Evolutionary conservation across 1,284 basidiomycete species (phyloP), one percentile per base, ranked within the genome.

Genomic region (Ganoderma lingzhi): DNA sequence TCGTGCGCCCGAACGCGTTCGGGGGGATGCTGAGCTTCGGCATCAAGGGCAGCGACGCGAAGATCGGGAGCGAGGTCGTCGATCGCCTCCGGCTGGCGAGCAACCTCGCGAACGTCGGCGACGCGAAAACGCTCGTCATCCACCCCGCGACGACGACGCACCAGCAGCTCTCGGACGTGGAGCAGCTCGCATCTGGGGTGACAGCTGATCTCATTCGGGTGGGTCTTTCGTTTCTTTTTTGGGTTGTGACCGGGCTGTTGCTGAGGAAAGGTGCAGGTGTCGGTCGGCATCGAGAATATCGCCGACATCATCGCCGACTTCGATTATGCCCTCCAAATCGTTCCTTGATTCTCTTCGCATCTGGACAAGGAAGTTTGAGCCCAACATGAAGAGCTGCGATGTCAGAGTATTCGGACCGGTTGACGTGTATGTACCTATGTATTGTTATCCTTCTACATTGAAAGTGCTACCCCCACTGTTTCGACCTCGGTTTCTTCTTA

Each of bases 271-370:
- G 23, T 17, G 23, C 72, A 88, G 87, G 85, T 88, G 2, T 85
- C 88, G 2, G 90, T 91, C 53, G 95, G 95, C 14, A 94, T 94
- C 72, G 96, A 97, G 80, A 90, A 90, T 74, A 95, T 96, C 76
- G 85, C 85, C 45, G 94, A 96, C 77, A 96, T 96, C 78, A 92
- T 95, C 74, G 93, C 93, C 17, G 95, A 96, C 80, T 95, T 96
- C 77, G 89, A 91, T 70, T 86, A 87, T 68, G 90, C 90, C 2
- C 82, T 89, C 35, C 79, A 80, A 62, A 65, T 65, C 15, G 78
- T 80, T 2, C 73, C 71, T 23, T 75, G 60, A 70, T 23, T 51
- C 2, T 35, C 44, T 10, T 23, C 19, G 4, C 37, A 15, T 28
- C 28, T 10, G 6, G 59, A 35, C 14, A 42, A 9, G 23, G 48